Evolutionary conservation across 345 rosid genomes (phyloP).

Genomic region (Tarenaya hassleriana): DNA sequence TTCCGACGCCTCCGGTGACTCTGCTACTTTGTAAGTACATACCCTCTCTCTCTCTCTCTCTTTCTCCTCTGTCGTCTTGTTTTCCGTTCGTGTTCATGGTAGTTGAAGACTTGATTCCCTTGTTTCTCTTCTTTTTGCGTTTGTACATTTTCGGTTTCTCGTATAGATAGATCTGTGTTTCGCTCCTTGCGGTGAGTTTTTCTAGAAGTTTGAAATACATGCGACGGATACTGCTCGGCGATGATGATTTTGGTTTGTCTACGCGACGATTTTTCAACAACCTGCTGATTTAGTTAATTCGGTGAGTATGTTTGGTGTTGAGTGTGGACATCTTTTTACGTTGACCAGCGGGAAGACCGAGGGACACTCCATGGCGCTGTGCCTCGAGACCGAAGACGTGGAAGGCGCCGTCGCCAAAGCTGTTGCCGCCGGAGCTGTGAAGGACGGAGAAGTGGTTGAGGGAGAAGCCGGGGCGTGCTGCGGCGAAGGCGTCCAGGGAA

Average conservation of each 20-base stretch:
- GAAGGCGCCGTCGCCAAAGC: constrained; percentile 68
- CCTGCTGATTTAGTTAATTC: no score
- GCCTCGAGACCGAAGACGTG: constrained; percentile 65
- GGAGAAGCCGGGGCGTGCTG: constrained; percentile 36
- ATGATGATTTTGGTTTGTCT: no score
- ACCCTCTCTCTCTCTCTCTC: not conserved
- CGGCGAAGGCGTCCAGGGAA: constrained; percentile 49
- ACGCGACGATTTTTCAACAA: no score
- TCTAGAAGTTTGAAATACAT: no score
- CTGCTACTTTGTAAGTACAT: constrained; percentile 34
- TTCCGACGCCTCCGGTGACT: constrained; percentile 40
- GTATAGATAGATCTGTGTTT: not conserved
- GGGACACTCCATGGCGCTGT: constrained; percentile 22
- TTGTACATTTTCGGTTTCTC: no score
- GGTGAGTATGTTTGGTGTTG: no score
- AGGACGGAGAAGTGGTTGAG: constrained; percentile 46
- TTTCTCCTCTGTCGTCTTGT: not conserved
- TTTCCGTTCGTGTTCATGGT: not conserved
- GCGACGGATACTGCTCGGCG: no score
- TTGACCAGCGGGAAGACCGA: constrained; percentile 33
- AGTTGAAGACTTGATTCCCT: not conserved
- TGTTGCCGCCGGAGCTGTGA: constrained; percentile 58
- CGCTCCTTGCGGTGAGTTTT: no score
- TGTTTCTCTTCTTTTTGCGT: not conserved
- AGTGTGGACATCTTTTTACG: not conserved